Base-by-base conservation (phyloP, 192 early-diverging fungal genomes). In the Coemansia sp. region DNA sequence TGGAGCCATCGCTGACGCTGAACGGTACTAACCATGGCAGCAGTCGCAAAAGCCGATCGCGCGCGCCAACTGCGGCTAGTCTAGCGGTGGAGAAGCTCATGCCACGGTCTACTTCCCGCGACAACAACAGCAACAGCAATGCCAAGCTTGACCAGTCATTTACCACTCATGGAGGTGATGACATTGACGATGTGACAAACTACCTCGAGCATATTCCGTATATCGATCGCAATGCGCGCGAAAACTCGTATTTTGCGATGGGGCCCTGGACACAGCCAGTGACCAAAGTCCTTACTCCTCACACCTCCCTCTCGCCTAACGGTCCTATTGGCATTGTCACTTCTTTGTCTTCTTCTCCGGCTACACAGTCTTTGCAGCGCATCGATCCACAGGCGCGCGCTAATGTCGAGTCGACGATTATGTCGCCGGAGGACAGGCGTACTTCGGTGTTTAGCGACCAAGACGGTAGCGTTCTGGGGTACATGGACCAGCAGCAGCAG, bases 221-320 rank as follows among this genome's bases (percentile, higher is more conserved):
- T 38, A 82, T 82, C 17, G 79, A 82, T 46, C 70, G 79, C 46
- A 63, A 69, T 20, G 42, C 47, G 1, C 70, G 74, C 37, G 79
- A 82, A 32, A 76, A 76, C 41, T 82, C 79, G 57, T 73, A 65
- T 47, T 82, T 82, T 57, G 62, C 74, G 51, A 60, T 70, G 35
- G 79, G 79, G 6, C 79, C 79, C 8, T 82, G 79, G 79, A 56
- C 67, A 3, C 68, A 73, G 36, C 77, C 71, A 14, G 65, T 74
- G 22, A 68, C 72, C 6, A 61, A 45, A n/a, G 59, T 49, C 1
- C 17, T 68, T 40, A 60, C 73, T 0, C 38, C 65, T 1, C 43
- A 58, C 9, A 6, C n/a, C n/a, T 36, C 42, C 19, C 25, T 60
- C 19, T 25, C 20, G 0, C 60, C 60, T 6, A 31, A 31, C 46